phyloP scores from a whole-genome alignment of 2,329 filamentous ascomycete genomes.

The Talaromyces sp. region DNA sequence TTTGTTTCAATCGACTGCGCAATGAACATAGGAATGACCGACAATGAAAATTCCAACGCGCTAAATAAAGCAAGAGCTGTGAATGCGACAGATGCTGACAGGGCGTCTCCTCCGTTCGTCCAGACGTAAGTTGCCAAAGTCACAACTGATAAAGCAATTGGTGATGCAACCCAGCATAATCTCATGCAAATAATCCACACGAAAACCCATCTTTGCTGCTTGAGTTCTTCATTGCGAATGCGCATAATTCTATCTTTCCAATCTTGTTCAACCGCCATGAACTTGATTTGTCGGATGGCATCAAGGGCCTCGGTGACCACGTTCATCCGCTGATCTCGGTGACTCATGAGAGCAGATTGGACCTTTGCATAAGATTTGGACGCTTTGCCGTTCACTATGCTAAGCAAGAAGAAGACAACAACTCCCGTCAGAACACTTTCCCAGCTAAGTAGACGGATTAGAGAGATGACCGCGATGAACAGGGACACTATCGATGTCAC shows the following conservation, averaged over 20 bases:
- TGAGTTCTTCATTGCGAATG: slow-evolving; percentile 61
- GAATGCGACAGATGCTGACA: slow-evolving; percentile 70
- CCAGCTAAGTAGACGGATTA: slow-evolving; percentile 68
- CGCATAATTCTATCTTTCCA: slow-evolving; percentile 67
- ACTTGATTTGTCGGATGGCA: slow-evolving; percentile 80
- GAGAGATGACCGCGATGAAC: slow-evolving; percentile 58
- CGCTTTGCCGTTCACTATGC: slow-evolving; percentile 63
- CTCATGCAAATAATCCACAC: no score
- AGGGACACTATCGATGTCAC: slow-evolving; percentile 58
- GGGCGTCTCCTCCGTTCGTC: slow-evolving; percentile 46
- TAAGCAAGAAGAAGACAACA: slow-evolving; percentile 55
- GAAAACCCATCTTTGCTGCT: slow-evolving; percentile 55
- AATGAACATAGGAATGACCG: slow-evolving; percentile 66
- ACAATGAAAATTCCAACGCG: slow-evolving; percentile 65
- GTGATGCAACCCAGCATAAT: slow-evolving; percentile 64
- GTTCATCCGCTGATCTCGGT: slow-evolving; percentile 67
- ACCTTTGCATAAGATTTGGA: slow-evolving; percentile 59
- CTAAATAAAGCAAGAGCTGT: slow-evolving; percentile 71
- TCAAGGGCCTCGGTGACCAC: slow-evolving; percentile 71
- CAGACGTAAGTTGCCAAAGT: slow-evolving; percentile 64
- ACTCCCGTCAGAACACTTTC: slow-evolving; percentile 61
- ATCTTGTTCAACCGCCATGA: slow-evolving; percentile 67
- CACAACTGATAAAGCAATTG: slow-evolving; percentile 65
- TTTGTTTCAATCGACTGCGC: slow-evolving; percentile 65
- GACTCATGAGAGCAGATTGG: slow-evolving; percentile 67